These are phyloP conservation scores for Pulveroboletus sp. DNA, from an alignment of 768 basidiomycete species.

Conservation along the genomic window DNA sequence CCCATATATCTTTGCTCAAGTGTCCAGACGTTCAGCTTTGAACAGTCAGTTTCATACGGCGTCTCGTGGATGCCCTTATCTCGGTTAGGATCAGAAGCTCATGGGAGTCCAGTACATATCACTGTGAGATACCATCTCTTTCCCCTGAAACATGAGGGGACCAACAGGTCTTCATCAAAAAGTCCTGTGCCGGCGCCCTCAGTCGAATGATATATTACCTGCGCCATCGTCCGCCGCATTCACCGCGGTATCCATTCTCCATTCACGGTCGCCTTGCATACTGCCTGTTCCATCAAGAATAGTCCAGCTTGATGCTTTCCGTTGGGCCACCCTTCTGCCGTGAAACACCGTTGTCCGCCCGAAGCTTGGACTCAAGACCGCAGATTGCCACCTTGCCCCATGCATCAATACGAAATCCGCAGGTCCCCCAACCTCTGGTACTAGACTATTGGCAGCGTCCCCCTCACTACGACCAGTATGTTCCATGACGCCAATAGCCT, in stretches of 20 bases:
- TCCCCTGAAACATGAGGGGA: slow-evolving; percentile 9
- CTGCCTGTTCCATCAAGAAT: slow-evolving; percentile 12
- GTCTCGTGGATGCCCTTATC: slow-evolving; percentile 4
- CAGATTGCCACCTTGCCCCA: slow-evolving; percentile 43
- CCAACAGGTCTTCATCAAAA: neutral
- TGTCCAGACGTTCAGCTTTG: too few relatives aligned
- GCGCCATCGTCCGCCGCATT: neutral
- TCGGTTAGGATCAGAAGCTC: neutral
- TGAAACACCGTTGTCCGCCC: slow-evolving; percentile 18
- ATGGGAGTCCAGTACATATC: neutral
- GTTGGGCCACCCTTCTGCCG: slow-evolving; percentile 15
- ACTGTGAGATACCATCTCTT: neutral
- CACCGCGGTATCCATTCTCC: neutral
- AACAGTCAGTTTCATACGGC: neutral
- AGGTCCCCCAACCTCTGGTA: slow-evolving; percentile 38
- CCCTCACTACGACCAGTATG: neutral
- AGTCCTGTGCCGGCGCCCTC: neutral
- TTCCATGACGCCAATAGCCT: slow-evolving; percentile 40
- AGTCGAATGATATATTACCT: slow-evolving; percentile 1
- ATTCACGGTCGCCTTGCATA: neutral
- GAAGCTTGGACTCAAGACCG: slow-evolving; percentile 46
- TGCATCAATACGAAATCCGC: slow-evolving; percentile 64
- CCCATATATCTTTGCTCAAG: neutral
- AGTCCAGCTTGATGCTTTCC: slow-evolving; percentile 18
- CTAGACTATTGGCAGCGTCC: slow-evolving; percentile 21